These are phyloP conservation scores for Phylloporus sp. DNA, from an alignment of 768 basidiomycete genomes.

Conservation along the genomic window DNA sequence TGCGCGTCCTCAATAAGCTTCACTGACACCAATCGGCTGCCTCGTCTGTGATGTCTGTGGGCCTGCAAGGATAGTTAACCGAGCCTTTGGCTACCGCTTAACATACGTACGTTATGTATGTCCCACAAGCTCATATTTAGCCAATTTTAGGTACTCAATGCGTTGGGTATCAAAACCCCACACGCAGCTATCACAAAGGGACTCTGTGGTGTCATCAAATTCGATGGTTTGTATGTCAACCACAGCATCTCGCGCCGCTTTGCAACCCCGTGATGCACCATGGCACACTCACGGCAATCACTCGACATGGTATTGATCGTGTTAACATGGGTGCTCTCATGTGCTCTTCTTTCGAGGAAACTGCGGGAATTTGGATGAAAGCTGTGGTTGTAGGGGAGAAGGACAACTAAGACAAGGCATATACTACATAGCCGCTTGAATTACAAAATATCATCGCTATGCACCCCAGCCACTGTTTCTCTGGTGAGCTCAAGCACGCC, in stretches of 20 bases:
- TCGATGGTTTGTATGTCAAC: conserved; percentile 99
- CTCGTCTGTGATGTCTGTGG: too few species aligned
- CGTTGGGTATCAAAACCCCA: conserved; percentile 95
- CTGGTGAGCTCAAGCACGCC: too few species aligned
- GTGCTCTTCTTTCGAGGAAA: conserved; percentile 99
- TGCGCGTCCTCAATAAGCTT: too few species aligned
- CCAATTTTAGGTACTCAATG: conserved; percentile 91
- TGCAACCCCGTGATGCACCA: conserved; percentile 98
- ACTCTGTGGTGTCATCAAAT: conserved; percentile 92
- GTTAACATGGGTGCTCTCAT: conserved; percentile 97
- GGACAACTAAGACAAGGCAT: too few species aligned
- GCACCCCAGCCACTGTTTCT: too few species aligned
- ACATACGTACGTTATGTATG: too few species aligned
- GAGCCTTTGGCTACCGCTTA: too few species aligned
- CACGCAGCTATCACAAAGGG: conserved; percentile 93
- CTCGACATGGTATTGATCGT: conserved; percentile 98
- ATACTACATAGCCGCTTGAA: too few species aligned
- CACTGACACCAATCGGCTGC: too few species aligned
- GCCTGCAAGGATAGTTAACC: too few species aligned
- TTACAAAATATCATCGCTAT: too few species aligned
- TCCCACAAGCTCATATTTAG: too few species aligned
- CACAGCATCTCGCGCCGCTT: conserved; percentile 93
- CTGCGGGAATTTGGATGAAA: conserved; percentile 98
- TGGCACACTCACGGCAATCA: conserved; percentile 94
- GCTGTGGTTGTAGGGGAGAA: conserved; percentile 97